Evolutionary conservation across 2,329 filamentous ascomycete genomes (phyloP), one percentile per base, ranked within the genome.

Genomic region (Zymoseptoria brevis): DNA sequence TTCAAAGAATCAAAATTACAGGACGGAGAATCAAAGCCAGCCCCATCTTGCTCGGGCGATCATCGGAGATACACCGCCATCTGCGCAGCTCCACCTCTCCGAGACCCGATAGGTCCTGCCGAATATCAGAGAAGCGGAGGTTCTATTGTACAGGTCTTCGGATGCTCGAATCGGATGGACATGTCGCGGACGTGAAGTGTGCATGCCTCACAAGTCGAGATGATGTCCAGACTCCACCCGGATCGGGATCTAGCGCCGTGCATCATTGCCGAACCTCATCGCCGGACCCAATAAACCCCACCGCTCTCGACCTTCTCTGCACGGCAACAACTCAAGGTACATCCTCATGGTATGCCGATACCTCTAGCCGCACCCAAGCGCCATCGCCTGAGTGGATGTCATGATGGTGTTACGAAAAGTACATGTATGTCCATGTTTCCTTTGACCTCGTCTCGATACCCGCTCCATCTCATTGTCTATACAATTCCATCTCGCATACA

Each of bases 361-460:
- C 58, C 22, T 61, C 55, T 57, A 62, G 62, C 64, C 64, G 62
- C 57, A 58, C 53, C 21, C 58, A 57, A 61, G 63, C 63, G 59
- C 24, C 50, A 19, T 50, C 55, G 54, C 21, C 19, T 56, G 35
- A 16, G 11, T 26, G 45, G 55, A 53, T 19, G 41, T 24, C 58
- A 58, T 60, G 26, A 58, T 58, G 60, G 41, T 19, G 50, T 21
- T 58, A 58, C 57, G 54, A 45, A 63, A 58, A 60, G 56, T 62
- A 62, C 54, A 58, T 60, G 22, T 21, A 30, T 19, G 26, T 19
- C 30, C 53, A 13, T 21, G n/a, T 57, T 53, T 48, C 21, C 49
- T 30, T 41, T 6, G 19, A 41, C n/a, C 19, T 29, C 11, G 60
- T 16, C 50, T 29, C 21, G n/a, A 52, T 53, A 13, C 53, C 50